Percentiles rank a stretch among this genome's conserved stretches.
phyloP scores from a whole-genome alignment of 805 yeast genomes.

The Starmerella etchellsii region DNA sequence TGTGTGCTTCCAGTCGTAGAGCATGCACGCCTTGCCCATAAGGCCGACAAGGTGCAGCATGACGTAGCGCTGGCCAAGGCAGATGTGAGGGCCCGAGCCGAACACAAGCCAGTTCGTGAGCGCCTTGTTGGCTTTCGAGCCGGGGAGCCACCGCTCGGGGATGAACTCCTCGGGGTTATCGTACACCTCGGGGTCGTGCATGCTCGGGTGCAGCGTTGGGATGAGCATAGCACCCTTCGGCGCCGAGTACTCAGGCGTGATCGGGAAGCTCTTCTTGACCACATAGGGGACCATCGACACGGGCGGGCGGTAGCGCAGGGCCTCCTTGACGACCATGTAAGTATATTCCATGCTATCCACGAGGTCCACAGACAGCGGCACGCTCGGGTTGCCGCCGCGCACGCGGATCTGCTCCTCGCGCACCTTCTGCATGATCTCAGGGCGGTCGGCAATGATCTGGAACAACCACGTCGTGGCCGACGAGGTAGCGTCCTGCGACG shows the following conservation, averaged over 20 bases:
- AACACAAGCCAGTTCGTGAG: conserved; percentile 92
- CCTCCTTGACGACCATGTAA: conserved; percentile 77
- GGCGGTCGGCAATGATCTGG: conserved; percentile 91
- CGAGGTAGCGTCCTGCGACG: conserved; percentile 96
- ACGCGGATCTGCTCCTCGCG: conserved; percentile 84
- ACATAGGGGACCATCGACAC: conserved; percentile 97
- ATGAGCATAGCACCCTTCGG: conserved; percentile 97
- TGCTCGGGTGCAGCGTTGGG: conserved; percentile 88
- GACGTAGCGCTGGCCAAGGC: conserved; percentile 90
- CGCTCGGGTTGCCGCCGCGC: conserved; percentile 60
- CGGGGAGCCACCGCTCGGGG: conserved; percentile 87
- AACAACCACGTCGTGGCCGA: conserved; percentile 96
- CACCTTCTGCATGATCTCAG: conserved; percentile 72
- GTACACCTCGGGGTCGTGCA: conserved; percentile 95
- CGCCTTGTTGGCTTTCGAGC: conserved; percentile 59
- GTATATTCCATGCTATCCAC: conserved; percentile 84
- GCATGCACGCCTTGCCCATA: conserved; percentile 80
- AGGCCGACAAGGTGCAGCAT: conserved; percentile 77
- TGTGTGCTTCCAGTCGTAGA: conserved; percentile 68
- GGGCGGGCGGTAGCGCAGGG: conserved; percentile 92
- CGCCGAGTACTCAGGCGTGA: conserved; percentile 70
- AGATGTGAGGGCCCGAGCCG: conserved; percentile 94
- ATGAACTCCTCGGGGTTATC: conserved; percentile 87
- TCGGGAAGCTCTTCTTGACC: conserved; percentile 74
- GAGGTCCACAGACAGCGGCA: conserved; percentile 51